Conservation (phyloP, 108 stramenopile genomes). For the Skeletonema tropicum region DNA sequence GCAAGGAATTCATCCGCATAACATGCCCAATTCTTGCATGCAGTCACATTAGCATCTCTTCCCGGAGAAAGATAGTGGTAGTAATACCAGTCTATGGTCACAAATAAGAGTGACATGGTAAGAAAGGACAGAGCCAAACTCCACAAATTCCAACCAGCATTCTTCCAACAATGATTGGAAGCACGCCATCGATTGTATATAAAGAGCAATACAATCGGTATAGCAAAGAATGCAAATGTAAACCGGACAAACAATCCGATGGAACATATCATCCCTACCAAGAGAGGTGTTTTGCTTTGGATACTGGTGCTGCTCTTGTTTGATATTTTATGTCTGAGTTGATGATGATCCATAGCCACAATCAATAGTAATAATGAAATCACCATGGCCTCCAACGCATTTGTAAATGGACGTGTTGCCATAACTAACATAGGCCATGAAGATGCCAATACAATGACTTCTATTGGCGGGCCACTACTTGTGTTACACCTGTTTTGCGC, state of each 20-base stretch:
- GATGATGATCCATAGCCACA: constrained; percentile 15
- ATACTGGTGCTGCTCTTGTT: constrained; percentile 1
- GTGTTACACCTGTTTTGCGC: background rate
- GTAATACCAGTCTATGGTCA: constrained; percentile 15
- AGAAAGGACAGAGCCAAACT: background rate
- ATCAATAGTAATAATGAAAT: constrained; percentile 58
- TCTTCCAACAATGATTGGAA: constrained; percentile 5
- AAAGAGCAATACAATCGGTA: constrained; percentile 54
- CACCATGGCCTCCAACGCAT: constrained; percentile 72
- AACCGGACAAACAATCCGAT: constrained; percentile 77
- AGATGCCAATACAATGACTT: constrained; percentile 64
- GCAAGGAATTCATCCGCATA: background rate
- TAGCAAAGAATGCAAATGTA: constrained; percentile 77
- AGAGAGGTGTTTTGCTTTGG: constrained; percentile 9
- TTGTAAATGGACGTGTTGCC: constrained; percentile 76
- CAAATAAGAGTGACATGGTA: constrained; percentile 32
- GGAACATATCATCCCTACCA: constrained; percentile 60
- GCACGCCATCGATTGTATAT: constrained; percentile 24
- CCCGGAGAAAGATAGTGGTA: background rate
- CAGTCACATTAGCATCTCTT: background rate
- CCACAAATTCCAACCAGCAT: constrained; percentile 13
- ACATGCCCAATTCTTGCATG: constrained; percentile 2
- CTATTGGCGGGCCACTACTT: constrained; percentile 33
- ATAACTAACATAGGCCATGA: constrained; percentile 74
- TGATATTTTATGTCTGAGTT: background rate